A percentile compares a stretch with the other conserved stretches of the same genome.
Evolutionary conservation across 176 grass and related monocot genomes (phyloP).

Genomic region (Zoysia pacifica): DNA sequence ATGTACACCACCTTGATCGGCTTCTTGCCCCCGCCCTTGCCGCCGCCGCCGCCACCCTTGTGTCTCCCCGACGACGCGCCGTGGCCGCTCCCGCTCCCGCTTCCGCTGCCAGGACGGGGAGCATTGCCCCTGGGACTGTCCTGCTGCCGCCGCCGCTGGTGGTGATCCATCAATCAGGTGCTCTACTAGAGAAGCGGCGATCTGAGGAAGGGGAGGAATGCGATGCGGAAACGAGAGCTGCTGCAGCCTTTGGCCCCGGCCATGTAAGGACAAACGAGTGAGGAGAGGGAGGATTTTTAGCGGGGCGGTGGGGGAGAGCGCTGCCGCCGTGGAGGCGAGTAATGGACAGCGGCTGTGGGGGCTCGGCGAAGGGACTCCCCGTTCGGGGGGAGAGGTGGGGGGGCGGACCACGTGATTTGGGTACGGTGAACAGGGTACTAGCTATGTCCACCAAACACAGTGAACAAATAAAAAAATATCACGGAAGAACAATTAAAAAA

Average conservation of each 20-base stretch:
- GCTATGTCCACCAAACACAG: slow-evolving; percentile 21
- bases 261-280: slow-evolving; percentile 39
- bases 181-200: slow-evolving; percentile 29
- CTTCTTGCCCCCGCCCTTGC: slow-evolving; percentile 57
- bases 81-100: background rate
- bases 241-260: slow-evolving; percentile 17
- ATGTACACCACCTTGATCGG: slow-evolving; percentile 92
- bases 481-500: too few species aligned
- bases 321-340: slow-evolving; percentile 12
- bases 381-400: background rate
- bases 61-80: slow-evolving; percentile 32
- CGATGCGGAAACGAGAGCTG: slow-evolving; percentile 9
- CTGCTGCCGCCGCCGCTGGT: slow-evolving; percentile 30
- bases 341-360: background rate
- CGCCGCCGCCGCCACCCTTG: slow-evolving; percentile 9
- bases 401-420: background rate
- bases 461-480: too few species aligned
- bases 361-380: background rate
- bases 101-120: background rate
- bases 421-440: background rate
- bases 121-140: slow-evolving; percentile 13
- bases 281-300: slow-evolving; percentile 21
- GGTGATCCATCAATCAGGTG: slow-evolving; percentile 38
- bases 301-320: background rate
- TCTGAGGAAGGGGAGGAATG: slow-evolving; percentile 5